Base-by-base conservation (phyloP, 805 yeast species). In the Myxozyma sirexii region DNA sequence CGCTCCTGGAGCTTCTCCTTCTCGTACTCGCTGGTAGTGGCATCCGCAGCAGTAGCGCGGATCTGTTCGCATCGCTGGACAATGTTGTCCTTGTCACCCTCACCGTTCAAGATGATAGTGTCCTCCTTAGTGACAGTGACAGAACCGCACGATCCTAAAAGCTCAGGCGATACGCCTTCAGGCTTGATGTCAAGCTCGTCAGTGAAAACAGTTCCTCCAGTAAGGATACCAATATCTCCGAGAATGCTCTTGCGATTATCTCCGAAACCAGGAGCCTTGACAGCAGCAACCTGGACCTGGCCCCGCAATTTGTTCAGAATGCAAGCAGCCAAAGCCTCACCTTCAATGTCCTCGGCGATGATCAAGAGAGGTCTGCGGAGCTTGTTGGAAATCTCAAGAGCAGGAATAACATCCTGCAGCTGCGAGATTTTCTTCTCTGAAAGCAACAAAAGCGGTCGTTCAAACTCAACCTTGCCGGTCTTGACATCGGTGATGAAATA, bases 211-310 rank as follows among this genome's bases (percentile, higher is more conserved):
- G 97, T 89, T 77, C 97, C 97, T 63, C 97, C 97, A 45, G 97
- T 87, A 64, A 92, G 82, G 71, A 90, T 87, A 71, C 97, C 97
- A 76, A 94, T 85, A 76, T 94, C 99, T 68, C 97, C 97, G 65
- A 94, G 80, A 67, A 89, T 91, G 82, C 91, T 91, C 83, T 90
- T 89, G 80, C 97, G 88, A 86, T 94, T 92, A 81, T 94, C 99
- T 76, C 98, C 99, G 72, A 93, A 94, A 54, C 99, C 99, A 71
- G 99, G 99, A 35, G 98, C 97, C 82, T 92, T 93, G 68, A 94
- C 97, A 69, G 94, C 96, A 74, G 94, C 88, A 62, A 94, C 97
- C 78, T 90, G 96, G 63, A 94, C 97, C 81, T 93, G 98, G 68
- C 97, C 97, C 80, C 97, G 88, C 73, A 94, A 83, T 80, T 94